These are phyloP conservation scores for Fusarium buxicola DNA, from an alignment of 2,329 filamentous ascomycete species.

Conservation along the genomic window DNA sequence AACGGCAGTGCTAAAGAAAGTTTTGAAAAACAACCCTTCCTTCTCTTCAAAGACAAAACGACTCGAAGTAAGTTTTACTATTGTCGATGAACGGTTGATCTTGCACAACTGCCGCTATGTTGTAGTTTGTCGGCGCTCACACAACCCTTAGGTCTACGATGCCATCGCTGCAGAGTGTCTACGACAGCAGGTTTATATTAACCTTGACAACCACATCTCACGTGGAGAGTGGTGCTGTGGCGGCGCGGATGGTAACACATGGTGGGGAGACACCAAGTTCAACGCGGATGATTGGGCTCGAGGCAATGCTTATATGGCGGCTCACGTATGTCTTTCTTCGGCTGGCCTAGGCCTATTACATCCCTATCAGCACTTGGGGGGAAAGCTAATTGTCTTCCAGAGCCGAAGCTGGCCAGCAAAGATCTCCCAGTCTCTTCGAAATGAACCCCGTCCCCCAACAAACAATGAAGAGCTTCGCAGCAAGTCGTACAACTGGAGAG, in stretches of 20 bases:
- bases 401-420: constrained; percentile 29
- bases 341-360: accelerated
- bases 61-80: constrained; percentile 53
- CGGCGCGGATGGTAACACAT: constrained; percentile 65
- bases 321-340: constrained; percentile 57
- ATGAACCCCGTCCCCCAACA: constrained; percentile 62
- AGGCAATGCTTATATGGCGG: constrained; percentile 69
- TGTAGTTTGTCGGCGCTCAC: background rate
- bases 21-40: constrained; percentile 67
- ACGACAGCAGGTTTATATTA: constrained; percentile 66
- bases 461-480: constrained; percentile 45
- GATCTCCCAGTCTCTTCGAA: constrained; percentile 57
- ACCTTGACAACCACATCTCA: constrained; percentile 72
- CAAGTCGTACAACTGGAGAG: constrained; percentile 64
- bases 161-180: constrained; percentile 68
- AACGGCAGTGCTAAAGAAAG: constrained; percentile 60
- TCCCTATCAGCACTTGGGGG: accelerated
- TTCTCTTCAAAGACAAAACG: constrained; percentile 67
- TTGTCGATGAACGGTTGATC: background rate
- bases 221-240: constrained; percentile 69
- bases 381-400: background rate
- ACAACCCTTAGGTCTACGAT: constrained; percentile 58
- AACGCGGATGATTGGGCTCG: constrained; percentile 69
- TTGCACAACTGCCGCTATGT: accelerated
- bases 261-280: constrained; percentile 72